Percentiles rank a stretch among this genome's conserved stretches.
phyloP scores from a whole-genome alignment of 768 basidiomycete genomes.

The Daedalea quercina region DNA sequence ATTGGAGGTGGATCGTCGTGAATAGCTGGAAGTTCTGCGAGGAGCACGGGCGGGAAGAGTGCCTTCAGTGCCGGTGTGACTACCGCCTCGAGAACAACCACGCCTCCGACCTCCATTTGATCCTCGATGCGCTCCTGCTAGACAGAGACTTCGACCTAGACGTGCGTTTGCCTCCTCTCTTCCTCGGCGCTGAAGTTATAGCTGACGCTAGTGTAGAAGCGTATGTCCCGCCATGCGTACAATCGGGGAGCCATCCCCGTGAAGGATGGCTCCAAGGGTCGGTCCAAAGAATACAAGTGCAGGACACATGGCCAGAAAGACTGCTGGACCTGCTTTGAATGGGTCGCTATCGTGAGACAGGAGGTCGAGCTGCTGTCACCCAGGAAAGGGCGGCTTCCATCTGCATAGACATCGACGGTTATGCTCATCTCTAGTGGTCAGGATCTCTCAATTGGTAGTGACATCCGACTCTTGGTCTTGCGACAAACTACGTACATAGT shows the following conservation, averaged over 20 bases:
- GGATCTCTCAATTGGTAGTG: too few relatives aligned
- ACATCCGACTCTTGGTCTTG: too few relatives aligned
- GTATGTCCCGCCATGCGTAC: constrained; percentile 2
- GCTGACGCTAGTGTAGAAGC: neutral
- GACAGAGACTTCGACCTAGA: neutral
- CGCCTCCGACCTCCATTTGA: neutral
- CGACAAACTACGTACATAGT: too few relatives aligned
- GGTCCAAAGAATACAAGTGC: constrained; percentile 1
- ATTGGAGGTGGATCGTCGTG: constrained; percentile 1
- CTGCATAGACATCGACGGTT: too few relatives aligned
- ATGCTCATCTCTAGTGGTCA: too few relatives aligned
- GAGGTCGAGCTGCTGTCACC: neutral
- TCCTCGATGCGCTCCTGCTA: neutral
- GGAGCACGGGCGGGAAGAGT: neutral
- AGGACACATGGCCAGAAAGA: neutral
- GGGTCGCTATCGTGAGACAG: neutral
- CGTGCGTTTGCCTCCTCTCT: neutral
- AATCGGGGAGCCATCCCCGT: neutral
- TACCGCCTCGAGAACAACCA: constrained; percentile 1
- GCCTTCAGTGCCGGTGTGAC: neutral
- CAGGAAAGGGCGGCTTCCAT: too few relatives aligned
- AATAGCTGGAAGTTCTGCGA: constrained; percentile 2
- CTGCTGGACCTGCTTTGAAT: constrained; percentile 4
- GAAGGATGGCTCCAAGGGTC: neutral
- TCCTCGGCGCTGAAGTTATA: neutral